Evolutionary conservation across 1,284 basidiomycete species (phyloP), one percentile per base, ranked within the genome.

Genomic region (Tremellales sp.): DNA sequence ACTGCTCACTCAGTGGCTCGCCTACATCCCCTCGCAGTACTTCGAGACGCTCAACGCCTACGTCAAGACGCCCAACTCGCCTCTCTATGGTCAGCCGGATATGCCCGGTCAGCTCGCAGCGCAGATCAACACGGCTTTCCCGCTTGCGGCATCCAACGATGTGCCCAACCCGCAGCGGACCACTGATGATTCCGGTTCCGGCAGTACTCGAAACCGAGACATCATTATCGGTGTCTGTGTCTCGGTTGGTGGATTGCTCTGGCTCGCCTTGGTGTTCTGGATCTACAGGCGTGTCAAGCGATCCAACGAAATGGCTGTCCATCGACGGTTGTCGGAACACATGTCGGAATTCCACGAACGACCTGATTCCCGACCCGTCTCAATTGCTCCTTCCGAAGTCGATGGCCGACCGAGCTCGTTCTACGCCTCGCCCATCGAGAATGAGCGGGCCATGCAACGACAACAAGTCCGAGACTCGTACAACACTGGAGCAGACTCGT

Each of bases 201-300:
- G 56, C 15, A 54, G 47, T 5, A 50, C 50, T 3, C 60, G 62
- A 19, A 70, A 64, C 47, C 41, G 67, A 44, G 66, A 73, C 54
- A 71, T 72, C 51, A 74, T 74, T 49, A 75, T 75, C 45, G 74
- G 73, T 24, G 72, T 75, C 12, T 74, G 72, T 40, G 74, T 76
- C 22, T 64, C 63, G 39, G 51, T 75, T 19, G 74, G 73, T 25
- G 71, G 71, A 35, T 31, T 65, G 10, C 56, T 75, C 13, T 76
- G 73, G 74, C 53, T 75, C 35, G 60, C 55, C 3, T 58, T 76
- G 19, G 64, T 72, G 36, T 65, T 61, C 50, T 75, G 71, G 72
- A 68, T 75, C 52, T 75, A 74, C 63, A 65, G 68, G 45, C 64
- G 70, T 26, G 64, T 73, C 51, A 71, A 70, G 61, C 60, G 64